These are phyloP conservation scores for Cyclostephanos tholiformis DNA, from an alignment of 108 stramenopile species.

Conservation along the genomic window DNA sequence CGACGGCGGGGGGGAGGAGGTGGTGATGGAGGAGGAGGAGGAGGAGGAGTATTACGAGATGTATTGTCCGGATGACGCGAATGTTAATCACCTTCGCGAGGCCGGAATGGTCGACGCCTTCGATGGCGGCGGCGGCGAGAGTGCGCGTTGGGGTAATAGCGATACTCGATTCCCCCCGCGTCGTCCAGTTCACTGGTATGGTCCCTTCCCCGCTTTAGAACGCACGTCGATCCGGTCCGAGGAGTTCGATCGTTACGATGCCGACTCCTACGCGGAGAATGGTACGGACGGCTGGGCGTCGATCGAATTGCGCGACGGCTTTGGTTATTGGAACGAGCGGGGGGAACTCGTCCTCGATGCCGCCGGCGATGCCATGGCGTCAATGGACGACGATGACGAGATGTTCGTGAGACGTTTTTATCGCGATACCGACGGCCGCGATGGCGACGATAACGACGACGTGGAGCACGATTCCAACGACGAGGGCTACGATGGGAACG, in stretches of 20 bases:
- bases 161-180: background rate
- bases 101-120: background rate
- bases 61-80: constrained; percentile 36
- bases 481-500: constrained; percentile 49
- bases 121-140: background rate
- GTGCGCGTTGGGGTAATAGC: background rate
- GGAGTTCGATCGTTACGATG: constrained; percentile 19
- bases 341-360: constrained; percentile 73
- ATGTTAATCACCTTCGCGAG: background rate
- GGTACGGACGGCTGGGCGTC: constrained; percentile 13
- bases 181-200: background rate
- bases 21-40: background rate
- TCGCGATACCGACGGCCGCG: constrained; percentile 13
- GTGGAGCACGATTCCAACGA: constrained; percentile 43
- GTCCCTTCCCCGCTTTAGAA: constrained; percentile 28
- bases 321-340: constrained; percentile 75
- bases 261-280: no score
- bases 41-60: constrained; percentile 50
- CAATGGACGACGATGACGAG: constrained; percentile 11
- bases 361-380: constrained; percentile 21
- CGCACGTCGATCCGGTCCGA: constrained; percentile 29
- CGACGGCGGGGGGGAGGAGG: constrained; percentile 8
- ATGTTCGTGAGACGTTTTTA: constrained; percentile 21
- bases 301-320: constrained; percentile 65
- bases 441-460: constrained; percentile 15